Conservation (phyloP, 2,329 filamentous ascomycete species). For the Pseudogymnoascus sp. region DNA sequence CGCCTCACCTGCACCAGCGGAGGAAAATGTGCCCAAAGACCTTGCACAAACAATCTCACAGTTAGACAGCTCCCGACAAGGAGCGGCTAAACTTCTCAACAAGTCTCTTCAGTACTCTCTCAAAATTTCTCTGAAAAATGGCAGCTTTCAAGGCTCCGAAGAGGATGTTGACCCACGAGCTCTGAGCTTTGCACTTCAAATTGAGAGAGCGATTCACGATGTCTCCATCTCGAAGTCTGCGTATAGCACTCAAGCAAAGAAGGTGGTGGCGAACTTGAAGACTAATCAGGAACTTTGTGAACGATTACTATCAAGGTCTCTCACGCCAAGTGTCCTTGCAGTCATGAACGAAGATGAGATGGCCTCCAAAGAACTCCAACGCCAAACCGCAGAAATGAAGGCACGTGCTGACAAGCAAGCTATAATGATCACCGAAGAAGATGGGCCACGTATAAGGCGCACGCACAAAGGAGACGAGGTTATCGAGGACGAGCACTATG, state of each 20-base stretch:
- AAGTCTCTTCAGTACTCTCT: conserved; percentile 65
- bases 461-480: conserved; percentile 96
- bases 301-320: conserved; percentile 63
- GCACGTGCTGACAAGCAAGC: conserved; percentile 76
- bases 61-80: conserved; percentile 59
- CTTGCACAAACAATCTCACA: conserved; percentile 46
- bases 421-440: conserved; percentile 68
- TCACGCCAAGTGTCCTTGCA: conserved; percentile 72
- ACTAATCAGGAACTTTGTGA: conserved; percentile 74
- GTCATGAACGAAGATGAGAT: conserved; percentile 86
- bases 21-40: conserved; percentile 42
- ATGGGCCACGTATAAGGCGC: conserved; percentile 71
- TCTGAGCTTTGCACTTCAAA: conserved; percentile 66
- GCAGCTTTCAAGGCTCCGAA: conserved; percentile 55
- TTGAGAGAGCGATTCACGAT: conserved; percentile 66
- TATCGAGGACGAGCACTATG: conserved; percentile 64
- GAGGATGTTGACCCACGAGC: conserved; percentile 60
- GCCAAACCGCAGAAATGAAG: conserved; percentile 68
- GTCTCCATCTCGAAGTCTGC: conserved; percentile 48
- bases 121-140: conserved; percentile 58
- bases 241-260: conserved; percentile 61
- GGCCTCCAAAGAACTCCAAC: conserved; percentile 83
- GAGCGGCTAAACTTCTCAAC: conserved; percentile 62
- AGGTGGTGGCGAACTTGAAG: conserved; percentile 81
- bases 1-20: conserved; percentile 28